Conservation (phyloP, 768 basidiomycete genomes). For the Termitomyces heimii region DNA sequence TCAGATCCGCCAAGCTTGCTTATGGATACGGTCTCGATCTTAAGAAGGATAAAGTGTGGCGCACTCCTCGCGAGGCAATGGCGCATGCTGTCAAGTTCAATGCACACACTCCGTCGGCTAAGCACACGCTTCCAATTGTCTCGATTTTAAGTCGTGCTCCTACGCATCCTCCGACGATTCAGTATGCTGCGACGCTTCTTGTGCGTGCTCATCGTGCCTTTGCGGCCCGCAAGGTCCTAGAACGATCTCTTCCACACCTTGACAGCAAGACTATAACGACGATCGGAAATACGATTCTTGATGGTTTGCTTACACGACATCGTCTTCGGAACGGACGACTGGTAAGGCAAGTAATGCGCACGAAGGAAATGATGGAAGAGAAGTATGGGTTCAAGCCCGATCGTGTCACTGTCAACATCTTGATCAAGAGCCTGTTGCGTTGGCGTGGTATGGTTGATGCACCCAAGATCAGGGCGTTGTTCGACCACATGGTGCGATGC, state of each 20-base stretch:
- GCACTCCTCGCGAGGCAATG: slow-evolving; percentile 20
- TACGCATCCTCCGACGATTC: slow-evolving; percentile 20
- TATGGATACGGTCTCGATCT: slow-evolving; percentile 8
- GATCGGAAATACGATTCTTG: slow-evolving; percentile 54
- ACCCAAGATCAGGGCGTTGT: slow-evolving; percentile 44
- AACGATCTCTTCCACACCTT: slow-evolving; percentile 18
- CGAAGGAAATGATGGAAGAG: slow-evolving; percentile 36
- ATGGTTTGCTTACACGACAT: slow-evolving; percentile 30
- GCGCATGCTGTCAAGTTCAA: slow-evolving; percentile 20
- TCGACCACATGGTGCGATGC: slow-evolving; percentile 53
- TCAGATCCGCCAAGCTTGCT: slow-evolving; percentile 18
- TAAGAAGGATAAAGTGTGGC: not conserved
- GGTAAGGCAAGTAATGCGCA: slow-evolving; percentile 34
- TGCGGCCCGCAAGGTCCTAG: slow-evolving; percentile 39
- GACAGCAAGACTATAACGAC: slow-evolving; percentile 29
- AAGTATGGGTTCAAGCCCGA: slow-evolving; percentile 53
- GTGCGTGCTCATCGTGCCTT: slow-evolving; percentile 34
- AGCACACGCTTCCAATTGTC: slow-evolving; percentile 15
- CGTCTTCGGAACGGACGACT: slow-evolving; percentile 35
- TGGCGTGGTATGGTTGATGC: slow-evolving; percentile 42
- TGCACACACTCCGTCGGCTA: slow-evolving; percentile 11
- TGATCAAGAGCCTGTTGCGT: slow-evolving; percentile 53
- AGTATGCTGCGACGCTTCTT: slow-evolving; percentile 30
- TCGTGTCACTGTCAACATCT: slow-evolving; percentile 63
- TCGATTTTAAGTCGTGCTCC: slow-evolving; percentile 19